Conservation (phyloP, 2,329 filamentous ascomycete genomes). For the Colletotrichum phormii region DNA sequence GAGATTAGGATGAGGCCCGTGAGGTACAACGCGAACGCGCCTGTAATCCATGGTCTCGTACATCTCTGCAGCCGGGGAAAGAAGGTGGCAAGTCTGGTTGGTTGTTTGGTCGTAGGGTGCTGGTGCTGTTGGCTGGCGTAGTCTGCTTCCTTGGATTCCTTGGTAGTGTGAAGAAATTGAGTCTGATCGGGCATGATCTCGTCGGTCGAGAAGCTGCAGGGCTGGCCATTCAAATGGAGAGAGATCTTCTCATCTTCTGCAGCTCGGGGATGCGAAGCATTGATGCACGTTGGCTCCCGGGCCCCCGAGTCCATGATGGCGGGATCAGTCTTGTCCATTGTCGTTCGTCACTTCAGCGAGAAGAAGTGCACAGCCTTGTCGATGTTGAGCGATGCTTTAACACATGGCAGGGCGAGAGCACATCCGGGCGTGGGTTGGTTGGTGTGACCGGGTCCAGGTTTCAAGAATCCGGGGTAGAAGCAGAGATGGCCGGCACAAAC, state of each 20-base stretch:
- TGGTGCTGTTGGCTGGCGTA: neutral
- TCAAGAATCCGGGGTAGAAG: conserved; percentile 32
- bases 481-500: conserved; percentile 16
- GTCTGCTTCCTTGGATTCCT: conserved; percentile 1
- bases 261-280: conserved; percentile 34
- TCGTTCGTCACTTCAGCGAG: conserved; percentile 1
- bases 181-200: conserved; percentile 26
- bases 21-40: conserved; percentile 32
- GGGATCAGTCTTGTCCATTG: conserved; percentile 4
- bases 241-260: conserved; percentile 15
- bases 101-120: neutral
- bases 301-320: conserved; percentile 27
- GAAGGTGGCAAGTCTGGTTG: neutral
- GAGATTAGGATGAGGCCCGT: conserved; percentile 37
- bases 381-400: conserved; percentile 19
- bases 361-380: conserved; percentile 22
- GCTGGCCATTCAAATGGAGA: conserved; percentile 32
- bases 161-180: conserved; percentile 12
- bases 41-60: conserved; percentile 22
- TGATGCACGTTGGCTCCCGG: conserved; percentile 31
- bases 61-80: conserved; percentile 10
- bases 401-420: conserved; percentile 15
- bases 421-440: conserved; percentile 8
- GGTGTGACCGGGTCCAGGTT: neutral
- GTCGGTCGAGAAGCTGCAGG: conserved; percentile 35